These are phyloP conservation scores for Lentinula detonsa DNA, from an alignment of 768 basidiomycete species.

Conservation along the genomic window DNA sequence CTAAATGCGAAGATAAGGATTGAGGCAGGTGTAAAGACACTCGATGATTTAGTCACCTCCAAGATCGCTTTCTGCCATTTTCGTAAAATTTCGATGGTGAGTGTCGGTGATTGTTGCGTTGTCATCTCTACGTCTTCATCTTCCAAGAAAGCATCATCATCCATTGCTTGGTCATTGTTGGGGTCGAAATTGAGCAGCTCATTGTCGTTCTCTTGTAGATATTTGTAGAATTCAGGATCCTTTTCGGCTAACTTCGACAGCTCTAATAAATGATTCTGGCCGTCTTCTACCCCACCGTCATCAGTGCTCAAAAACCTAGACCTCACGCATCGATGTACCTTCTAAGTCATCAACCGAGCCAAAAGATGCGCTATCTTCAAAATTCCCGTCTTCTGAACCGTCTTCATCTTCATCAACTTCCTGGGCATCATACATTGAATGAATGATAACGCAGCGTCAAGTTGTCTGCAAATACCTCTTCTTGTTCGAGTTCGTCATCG, in stretches of 20 bases:
- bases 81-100: constrained; percentile 66
- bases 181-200: constrained; percentile 82
- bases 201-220: constrained; percentile 90
- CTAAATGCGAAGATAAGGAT: constrained; percentile 29
- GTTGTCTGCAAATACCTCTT: constrained; percentile 17
- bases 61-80: constrained; percentile 89
- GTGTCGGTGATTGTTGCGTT: constrained; percentile 45
- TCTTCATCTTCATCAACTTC: constrained; percentile 32
- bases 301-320: neutral
- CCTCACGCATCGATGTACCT: constrained; percentile 28
- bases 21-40: neutral
- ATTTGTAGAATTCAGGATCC: constrained; percentile 99
- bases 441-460: neutral
- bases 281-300: constrained; percentile 47
- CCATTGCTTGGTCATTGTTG: constrained; percentile 30
- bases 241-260: constrained; percentile 88
- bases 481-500: constrained; percentile 39
- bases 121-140: constrained; percentile 45
- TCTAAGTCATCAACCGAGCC: constrained; percentile 78
- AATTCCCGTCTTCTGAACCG: constrained; percentile 28
- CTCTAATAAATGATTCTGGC: constrained; percentile 68
- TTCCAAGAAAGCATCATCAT: constrained; percentile 35
- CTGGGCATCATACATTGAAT: neutral
- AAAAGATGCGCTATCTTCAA: constrained; percentile 61
- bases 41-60: constrained; percentile 43